These are phyloP conservation scores for Dictyostelium purpureum DNA, from an alignment of 78 protist species.

Conservation along the genomic window DNA sequence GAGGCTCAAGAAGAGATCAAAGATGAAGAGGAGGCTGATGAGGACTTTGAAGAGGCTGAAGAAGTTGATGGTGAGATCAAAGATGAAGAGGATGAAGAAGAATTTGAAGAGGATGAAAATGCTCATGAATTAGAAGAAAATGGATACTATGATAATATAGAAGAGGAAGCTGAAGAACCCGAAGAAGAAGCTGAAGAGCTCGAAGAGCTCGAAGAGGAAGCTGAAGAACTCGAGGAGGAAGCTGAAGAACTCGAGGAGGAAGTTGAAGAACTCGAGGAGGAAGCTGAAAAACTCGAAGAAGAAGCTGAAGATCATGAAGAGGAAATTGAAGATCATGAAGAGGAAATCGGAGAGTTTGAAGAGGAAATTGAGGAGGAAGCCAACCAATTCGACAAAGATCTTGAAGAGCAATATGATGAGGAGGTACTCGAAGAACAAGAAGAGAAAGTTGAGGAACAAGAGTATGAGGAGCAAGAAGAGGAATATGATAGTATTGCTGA, in stretches of 20 bases:
- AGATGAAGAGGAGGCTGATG: neutral
- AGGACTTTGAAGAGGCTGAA: neutral
- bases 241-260: neutral
- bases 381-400: neutral
- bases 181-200: neutral
- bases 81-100: neutral
- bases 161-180: neutral
- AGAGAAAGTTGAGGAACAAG: neutral
- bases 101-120: neutral
- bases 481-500: neutral
- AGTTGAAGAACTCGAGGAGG: neutral
- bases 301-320: neutral
- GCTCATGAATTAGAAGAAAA: constrained; percentile 2
- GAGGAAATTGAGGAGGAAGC: neutral
- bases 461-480: neutral
- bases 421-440: neutral
- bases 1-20: neutral
- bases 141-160: too few species aligned
- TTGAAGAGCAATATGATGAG: too few species aligned
- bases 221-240: neutral
- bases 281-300: neutral
- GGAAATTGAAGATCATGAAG: neutral
- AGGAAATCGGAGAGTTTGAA: neutral
- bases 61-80: neutral
- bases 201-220: neutral